Conservation (phyloP, 2,329 filamentous ascomycete genomes). For the Elsinoe australis region DNA sequence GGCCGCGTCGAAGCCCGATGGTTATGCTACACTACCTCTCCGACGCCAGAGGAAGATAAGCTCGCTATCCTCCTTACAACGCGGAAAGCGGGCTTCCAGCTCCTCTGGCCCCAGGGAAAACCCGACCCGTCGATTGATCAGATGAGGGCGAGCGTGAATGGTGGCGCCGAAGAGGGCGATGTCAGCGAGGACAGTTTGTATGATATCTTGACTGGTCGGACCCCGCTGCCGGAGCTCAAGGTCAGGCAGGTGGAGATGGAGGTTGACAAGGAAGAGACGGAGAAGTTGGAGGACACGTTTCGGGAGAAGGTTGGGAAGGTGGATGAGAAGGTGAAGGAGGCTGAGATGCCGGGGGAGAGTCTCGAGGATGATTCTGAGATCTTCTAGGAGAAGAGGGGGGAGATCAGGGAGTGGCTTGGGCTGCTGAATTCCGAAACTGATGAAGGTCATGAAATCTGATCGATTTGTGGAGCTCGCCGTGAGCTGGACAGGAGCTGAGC, state of each 20-base stretch:
- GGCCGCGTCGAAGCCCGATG: slow-evolving; percentile 17
- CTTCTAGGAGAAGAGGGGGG: slow-evolving; percentile 6
- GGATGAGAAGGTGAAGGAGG: not conserved
- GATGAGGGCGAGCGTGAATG: slow-evolving; percentile 27
- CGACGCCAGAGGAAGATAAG: slow-evolving; percentile 26
- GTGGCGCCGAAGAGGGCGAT: slow-evolving; percentile 27
- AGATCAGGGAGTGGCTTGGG: not conserved
- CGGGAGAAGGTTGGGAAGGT: slow-evolving; percentile 27
- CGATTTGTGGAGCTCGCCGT: no score
- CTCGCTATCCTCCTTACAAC: slow-evolving; percentile 33
- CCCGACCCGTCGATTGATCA: slow-evolving; percentile 25
- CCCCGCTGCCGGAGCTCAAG: slow-evolving; percentile 32
- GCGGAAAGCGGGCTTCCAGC: slow-evolving; percentile 29
- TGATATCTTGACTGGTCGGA: slow-evolving; percentile 42
- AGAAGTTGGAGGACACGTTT: slow-evolving; percentile 40
- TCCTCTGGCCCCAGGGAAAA: slow-evolving; percentile 37
- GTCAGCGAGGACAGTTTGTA: slow-evolving; percentile 42
- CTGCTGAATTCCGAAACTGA: no score
- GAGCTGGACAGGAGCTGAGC: no score
- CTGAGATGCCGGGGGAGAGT: not conserved
- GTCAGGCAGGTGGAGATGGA: slow-evolving; percentile 29
- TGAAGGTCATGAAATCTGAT: no score
- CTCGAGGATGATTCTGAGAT: slow-evolving; percentile 17
- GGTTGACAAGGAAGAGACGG: slow-evolving; percentile 26
- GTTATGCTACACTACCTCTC: slow-evolving; percentile 6